Evolutionary conservation across 2,329 filamentous ascomycete genomes (phyloP).

Genomic region (Ophiostoma sp.): DNA sequence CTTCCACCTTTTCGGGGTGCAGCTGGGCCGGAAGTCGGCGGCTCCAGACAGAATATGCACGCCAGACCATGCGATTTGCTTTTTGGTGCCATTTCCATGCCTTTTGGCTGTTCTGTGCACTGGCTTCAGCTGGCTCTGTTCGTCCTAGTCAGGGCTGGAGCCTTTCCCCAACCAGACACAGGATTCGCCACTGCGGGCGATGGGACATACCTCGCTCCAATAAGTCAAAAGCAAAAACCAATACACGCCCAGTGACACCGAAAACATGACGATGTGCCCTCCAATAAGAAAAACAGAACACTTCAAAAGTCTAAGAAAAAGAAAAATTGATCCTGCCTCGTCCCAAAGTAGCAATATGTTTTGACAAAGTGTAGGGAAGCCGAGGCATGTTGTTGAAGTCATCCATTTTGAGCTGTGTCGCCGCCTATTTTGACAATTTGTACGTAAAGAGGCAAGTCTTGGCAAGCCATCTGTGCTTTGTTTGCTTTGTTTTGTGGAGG

Average conservation of each 20-base stretch:
- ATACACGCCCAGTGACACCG: slow-evolving; percentile 11
- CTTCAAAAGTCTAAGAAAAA: neutral
- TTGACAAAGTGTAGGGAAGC: neutral
- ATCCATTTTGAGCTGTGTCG: neutral
- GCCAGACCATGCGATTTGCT: neutral
- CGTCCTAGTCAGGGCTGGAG: neutral
- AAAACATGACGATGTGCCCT: neutral
- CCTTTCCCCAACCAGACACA: neutral
- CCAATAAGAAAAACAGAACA: neutral
- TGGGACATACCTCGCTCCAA: neutral
- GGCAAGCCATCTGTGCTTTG: neutral
- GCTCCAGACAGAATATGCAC: neutral
- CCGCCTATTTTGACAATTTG: neutral
- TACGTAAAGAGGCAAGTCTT: slow-evolving; percentile 10
- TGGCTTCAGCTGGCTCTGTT: neutral
- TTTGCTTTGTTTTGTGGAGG: neutral
- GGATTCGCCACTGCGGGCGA: neutral
- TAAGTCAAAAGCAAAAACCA: neutral
- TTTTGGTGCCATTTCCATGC: neutral
- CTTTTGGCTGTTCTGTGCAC: neutral
- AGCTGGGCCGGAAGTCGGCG: neutral
- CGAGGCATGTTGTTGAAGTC: neutral
- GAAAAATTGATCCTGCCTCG: neutral
- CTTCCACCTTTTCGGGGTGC: slow-evolving; percentile 10
- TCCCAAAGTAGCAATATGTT: neutral